Evolutionary conservation across 202 grass and related monocot genomes (phyloP), one percentile per base, ranked within the genome.

Genomic region (Dendrocalamus latiflorus): DNA sequence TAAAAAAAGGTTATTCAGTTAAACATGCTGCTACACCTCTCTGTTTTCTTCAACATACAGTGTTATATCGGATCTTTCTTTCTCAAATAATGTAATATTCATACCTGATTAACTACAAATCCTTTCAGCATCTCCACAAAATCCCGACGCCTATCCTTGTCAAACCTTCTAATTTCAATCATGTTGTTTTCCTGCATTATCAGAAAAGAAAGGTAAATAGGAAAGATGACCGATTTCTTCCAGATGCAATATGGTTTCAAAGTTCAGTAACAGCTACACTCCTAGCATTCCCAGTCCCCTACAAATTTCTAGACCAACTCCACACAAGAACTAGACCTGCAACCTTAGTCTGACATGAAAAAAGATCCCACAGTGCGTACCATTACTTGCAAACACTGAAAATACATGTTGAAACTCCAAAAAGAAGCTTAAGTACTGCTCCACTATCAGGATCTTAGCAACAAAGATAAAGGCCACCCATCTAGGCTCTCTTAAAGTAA

Each of bases 341-440:
- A 14, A 57, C 14, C 6, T 10, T 67, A 28, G 34, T 48, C 50
- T 55, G 8, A 82, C 53, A 55, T 6, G 28, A 44, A 8, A 13
- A 38, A 59, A 26, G 16, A 70, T 15, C 25, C 5, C 30, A 30
- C 30, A 30, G 30, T 30, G 30, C 30, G 30, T 30, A 30, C 30
- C 30, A 30, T 30, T 30, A 38, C 65, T 20, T 9, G 0, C 14
- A 72, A 13, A 72, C 17, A 26, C 66, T 66, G 39, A 62, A 25
- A 44, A 18, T 37, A 83, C 28, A 83, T 30, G n/a, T 65, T 79
- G 15, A 55, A 70, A 54, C n/a, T 72, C 37, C 47, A 44, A 56
- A 44, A 78, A 57, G 21, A 22, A 56, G 3, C 28, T 59, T 25
- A 44, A 28, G 30, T 50, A 36, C 61, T 18, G 34, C 13, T 80